These are phyloP conservation scores for Gossypium laxum DNA, from an alignment of 441 rosid genomes.

Conservation along the genomic window DNA sequence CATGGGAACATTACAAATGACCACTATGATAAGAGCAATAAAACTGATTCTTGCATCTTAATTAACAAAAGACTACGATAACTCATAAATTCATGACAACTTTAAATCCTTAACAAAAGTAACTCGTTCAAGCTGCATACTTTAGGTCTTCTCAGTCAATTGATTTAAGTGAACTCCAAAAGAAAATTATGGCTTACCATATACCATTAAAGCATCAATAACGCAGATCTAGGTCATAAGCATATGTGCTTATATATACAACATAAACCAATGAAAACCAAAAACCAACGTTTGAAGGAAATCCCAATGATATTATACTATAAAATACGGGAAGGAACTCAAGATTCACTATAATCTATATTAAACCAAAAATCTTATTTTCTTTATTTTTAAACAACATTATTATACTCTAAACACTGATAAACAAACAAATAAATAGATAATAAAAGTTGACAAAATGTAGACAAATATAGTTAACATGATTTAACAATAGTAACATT, in stretches of 20 bases:
- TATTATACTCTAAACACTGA: neutral
- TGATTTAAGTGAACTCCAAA: neutral
- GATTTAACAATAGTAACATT: neutral
- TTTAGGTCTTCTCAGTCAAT: neutral
- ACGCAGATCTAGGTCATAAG: neutral
- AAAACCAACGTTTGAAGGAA: neutral
- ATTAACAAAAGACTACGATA: neutral
- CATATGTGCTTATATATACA: neutral
- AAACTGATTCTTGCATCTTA: neutral
- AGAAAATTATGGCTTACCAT: neutral
- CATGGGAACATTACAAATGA: neutral
- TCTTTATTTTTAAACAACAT: neutral
- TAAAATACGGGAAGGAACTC: neutral
- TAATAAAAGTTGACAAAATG: neutral
- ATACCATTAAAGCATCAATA: neutral
- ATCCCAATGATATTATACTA: neutral
- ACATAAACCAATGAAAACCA: neutral
- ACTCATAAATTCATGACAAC: slow-evolving; percentile 1
- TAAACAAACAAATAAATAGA: neutral
- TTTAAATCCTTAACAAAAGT: neutral
- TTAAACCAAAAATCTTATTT: neutral
- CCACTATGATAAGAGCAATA: neutral
- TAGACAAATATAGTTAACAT: neutral
- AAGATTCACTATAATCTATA: neutral
- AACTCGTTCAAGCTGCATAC: neutral